phyloP scores from a whole-genome alignment of 805 yeast genomes.

The Wickerhamomyces chambardii region DNA sequence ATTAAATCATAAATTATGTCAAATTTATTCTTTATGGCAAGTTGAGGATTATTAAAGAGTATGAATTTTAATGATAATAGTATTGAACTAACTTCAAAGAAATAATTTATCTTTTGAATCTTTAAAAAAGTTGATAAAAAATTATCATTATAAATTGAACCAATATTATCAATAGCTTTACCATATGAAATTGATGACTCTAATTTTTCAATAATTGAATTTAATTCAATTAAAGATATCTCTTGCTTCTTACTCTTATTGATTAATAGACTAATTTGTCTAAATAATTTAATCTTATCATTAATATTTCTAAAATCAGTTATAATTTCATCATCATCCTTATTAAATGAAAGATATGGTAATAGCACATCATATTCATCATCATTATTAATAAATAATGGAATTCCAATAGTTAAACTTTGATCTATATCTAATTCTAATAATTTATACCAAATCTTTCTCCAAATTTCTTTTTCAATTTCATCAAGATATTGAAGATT shows the following conservation, averaged over 20 bases:
- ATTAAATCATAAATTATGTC: too few species aligned
- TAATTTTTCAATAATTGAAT: slow-evolving; percentile 21
- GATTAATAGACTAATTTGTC: slow-evolving; percentile 21
- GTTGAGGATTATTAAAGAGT: too few species aligned
- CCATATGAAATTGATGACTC: slow-evolving; percentile 21
- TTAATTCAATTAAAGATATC: slow-evolving; percentile 24
- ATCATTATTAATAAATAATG: slow-evolving; percentile 11
- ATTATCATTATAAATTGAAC: slow-evolving; percentile 7
- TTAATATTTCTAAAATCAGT: slow-evolving; percentile 21
- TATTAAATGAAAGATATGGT: slow-evolving; percentile 25
- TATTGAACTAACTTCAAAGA: slow-evolving; percentile 20
- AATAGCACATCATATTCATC: slow-evolving; percentile 12
- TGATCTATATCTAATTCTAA: slow-evolving; percentile 14
- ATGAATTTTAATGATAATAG: slow-evolving; percentile 25
- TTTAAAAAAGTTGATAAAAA: slow-evolving; percentile 7
- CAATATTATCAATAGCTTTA: slow-evolving; percentile 20
- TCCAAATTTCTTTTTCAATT: slow-evolving; percentile 10
- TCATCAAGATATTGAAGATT: slow-evolving; percentile 4
- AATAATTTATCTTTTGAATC: slow-evolving; percentile 14
- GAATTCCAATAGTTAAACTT: slow-evolving; percentile 6
- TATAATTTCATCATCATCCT: slow-evolving; percentile 27
- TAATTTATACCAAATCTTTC: slow-evolving; percentile 16
- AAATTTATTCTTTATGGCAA: too few species aligned
- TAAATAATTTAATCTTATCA: slow-evolving; percentile 20
- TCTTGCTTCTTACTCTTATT: slow-evolving; percentile 24